Evolutionary conservation across 805 yeast species (phyloP).

Genomic region (Soucietia sequanensis): DNA sequence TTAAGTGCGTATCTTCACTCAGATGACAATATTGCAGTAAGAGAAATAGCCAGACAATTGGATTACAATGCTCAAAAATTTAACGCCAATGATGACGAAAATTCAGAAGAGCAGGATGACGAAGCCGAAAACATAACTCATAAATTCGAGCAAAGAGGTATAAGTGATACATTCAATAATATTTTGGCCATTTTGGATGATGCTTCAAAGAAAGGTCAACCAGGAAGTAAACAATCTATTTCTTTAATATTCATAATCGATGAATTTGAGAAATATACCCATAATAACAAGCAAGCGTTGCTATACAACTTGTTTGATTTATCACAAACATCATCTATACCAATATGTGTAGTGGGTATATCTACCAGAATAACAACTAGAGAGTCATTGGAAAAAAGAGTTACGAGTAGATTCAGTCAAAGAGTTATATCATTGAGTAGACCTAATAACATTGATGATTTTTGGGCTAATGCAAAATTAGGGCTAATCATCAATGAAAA

Average conservation of each 20-base stretch:
- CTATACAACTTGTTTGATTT: conserved; percentile 86
- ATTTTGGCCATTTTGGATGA: conserved; percentile 52
- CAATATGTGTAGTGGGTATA: conserved; percentile 79
- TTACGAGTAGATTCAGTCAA: conserved; percentile 85
- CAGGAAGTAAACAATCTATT: conserved; percentile 22
- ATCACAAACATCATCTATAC: conserved; percentile 66
- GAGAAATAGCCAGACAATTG: conserved; percentile 83
- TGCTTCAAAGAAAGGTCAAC: not conserved
- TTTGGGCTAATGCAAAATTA: conserved; percentile 46
- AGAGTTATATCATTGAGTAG: conserved; percentile 62
- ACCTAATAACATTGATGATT: conserved; percentile 46
- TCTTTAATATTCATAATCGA: conserved; percentile 80
- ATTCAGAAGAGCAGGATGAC: conserved; percentile 5
- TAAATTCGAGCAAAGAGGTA: conserved; percentile 50
- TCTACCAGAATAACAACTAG: conserved; percentile 73
- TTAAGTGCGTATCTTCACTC: conserved; percentile 71
- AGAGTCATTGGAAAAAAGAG: conserved; percentile 87
- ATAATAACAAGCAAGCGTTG: conserved; percentile 72
- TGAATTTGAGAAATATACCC: conserved; percentile 78
- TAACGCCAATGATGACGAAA: conserved; percentile 10
- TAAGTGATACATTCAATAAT: conserved; percentile 60
- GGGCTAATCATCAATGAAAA: conserved; percentile 28
- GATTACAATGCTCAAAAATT: conserved; percentile 39
- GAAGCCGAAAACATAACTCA: conserved; percentile 12
- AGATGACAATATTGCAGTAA: conserved; percentile 76